Evolutionary conservation across 2,329 filamentous ascomycete genomes (phyloP).

Genomic region (Fusarium longipes): DNA sequence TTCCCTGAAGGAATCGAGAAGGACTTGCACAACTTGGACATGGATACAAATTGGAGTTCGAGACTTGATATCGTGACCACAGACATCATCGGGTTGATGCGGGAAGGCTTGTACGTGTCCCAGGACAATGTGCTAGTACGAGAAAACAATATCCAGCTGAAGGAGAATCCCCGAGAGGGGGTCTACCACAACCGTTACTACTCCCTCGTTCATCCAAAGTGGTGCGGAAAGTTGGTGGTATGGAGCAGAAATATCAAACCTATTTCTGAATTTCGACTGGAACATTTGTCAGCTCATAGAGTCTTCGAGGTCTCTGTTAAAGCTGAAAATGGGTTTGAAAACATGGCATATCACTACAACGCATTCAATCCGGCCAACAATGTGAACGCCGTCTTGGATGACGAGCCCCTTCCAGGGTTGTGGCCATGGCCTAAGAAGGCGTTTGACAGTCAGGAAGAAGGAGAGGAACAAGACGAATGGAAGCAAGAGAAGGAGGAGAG

Average conservation of each 20-base stretch:
- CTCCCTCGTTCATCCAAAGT: neutral
- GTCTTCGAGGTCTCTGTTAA: accelerated
- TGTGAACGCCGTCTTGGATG: neutral
- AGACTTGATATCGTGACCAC: accelerated
- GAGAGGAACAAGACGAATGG: neutral
- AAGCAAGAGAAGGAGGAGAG: no score
- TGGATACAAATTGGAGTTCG: accelerated
- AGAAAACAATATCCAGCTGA: neutral
- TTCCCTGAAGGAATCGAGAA: accelerated
- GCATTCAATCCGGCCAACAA: neutral
- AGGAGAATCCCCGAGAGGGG: accelerated
- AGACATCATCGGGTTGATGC: neutral
- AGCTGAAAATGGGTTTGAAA: neutral
- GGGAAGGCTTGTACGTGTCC: neutral
- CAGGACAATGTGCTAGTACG: accelerated
- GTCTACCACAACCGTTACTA: neutral
- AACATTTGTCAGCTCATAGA: neutral
- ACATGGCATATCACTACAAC: neutral
- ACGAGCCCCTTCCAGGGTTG: neutral
- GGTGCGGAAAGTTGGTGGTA: neutral
- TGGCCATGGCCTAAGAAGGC: conserved; percentile 9
- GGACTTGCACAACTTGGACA: accelerated
- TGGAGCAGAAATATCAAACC: accelerated
- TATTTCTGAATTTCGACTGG: neutral
- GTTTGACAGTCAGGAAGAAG: accelerated